Conservation (phyloP, 768 basidiomycete species). For the Hydnomerulius pinastri region DNA sequence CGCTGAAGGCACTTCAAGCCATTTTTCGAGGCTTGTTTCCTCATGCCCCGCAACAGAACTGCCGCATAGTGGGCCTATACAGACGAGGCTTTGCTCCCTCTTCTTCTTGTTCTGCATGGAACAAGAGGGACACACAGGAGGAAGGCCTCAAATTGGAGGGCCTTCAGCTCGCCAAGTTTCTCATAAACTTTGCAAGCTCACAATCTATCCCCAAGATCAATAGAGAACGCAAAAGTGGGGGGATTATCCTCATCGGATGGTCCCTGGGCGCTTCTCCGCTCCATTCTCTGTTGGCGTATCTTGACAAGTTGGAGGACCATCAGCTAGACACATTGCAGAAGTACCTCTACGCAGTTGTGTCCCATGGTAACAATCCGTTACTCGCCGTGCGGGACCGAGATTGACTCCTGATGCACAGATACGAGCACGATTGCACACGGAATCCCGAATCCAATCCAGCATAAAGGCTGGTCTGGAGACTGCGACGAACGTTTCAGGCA, state of each 20-base stretch:
- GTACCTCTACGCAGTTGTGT: slow-evolving; percentile 7
- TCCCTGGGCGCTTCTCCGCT: slow-evolving; percentile 4
- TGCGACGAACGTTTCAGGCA: background rate
- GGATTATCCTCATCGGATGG: slow-evolving; percentile 10
- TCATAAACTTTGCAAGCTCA: slow-evolving; percentile 5
- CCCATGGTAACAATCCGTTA: slow-evolving; percentile 3
- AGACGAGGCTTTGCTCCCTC: too few relatives aligned
- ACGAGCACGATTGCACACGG: background rate
- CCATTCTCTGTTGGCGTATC: slow-evolving; percentile 5
- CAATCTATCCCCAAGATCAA: slow-evolving; percentile 1
- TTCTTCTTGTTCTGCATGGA: too few relatives aligned
- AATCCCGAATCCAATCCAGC: background rate
- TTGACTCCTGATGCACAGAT: background rate
- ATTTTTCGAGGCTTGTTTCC: too few relatives aligned
- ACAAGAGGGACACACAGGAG: too few relatives aligned
- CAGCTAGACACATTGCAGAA: background rate
- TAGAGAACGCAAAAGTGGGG: background rate
- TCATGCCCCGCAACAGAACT: too few relatives aligned
- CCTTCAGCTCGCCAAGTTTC: too few relatives aligned
- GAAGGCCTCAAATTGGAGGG: too few relatives aligned
- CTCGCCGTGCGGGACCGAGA: background rate
- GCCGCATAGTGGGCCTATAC: too few relatives aligned
- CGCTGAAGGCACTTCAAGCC: background rate
- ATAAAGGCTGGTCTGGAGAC: background rate
- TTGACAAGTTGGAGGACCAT: slow-evolving; percentile 3